Evolutionary conservation across 1,139 yeast species (phyloP).

Genomic region (Diutina sp.): DNA sequence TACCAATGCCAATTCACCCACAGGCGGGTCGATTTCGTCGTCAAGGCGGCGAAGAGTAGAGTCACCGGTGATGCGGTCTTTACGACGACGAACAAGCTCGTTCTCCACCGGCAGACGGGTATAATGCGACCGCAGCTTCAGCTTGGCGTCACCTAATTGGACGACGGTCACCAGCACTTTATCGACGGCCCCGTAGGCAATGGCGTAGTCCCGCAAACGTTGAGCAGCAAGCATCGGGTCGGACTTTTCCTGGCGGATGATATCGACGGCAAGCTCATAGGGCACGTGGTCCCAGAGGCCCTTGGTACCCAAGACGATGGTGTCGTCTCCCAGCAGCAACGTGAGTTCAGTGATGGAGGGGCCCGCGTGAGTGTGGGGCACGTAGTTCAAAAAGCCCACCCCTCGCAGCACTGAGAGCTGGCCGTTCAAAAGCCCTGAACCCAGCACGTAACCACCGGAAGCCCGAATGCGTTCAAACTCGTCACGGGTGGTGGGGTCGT

Average conservation of each 20-base stretch:
- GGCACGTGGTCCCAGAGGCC: constrained; percentile 80
- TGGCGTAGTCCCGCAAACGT: constrained; percentile 84
- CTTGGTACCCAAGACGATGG: constrained; percentile 75
- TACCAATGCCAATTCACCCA: constrained; percentile 87
- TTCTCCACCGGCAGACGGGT: constrained; percentile 15
- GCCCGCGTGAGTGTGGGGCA: constrained; percentile 84
- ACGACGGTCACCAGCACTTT: constrained; percentile 79
- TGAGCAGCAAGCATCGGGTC: constrained; percentile 92
- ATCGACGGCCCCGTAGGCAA: constrained; percentile 79
- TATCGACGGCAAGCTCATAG: constrained; percentile 81
- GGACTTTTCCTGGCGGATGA: constrained; percentile 68
- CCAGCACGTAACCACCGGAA: constrained; percentile 82
- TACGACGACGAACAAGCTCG: constrained; percentile 37
- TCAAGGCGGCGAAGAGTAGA: constrained; percentile 72
- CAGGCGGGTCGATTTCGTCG: constrained; percentile 90
- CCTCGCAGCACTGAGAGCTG: constrained; percentile 78
- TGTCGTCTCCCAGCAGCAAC: constrained; percentile 63
- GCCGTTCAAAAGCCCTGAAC: constrained; percentile 79
- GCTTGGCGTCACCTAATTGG: constrained; percentile 35
- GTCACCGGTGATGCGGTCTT: constrained; percentile 56
- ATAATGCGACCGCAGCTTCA: background rate
- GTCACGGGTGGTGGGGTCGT: constrained; percentile 67
- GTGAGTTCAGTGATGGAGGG: constrained; percentile 62
- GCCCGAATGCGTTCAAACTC: constrained; percentile 85
- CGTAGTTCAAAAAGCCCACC: constrained; percentile 74